Percentiles rank a stretch among this genome's conserved stretches.
These are phyloP conservation scores for Poteriospumella lacustris DNA, from an alignment of 108 stramenopile species.

Conservation along the genomic window DNA sequence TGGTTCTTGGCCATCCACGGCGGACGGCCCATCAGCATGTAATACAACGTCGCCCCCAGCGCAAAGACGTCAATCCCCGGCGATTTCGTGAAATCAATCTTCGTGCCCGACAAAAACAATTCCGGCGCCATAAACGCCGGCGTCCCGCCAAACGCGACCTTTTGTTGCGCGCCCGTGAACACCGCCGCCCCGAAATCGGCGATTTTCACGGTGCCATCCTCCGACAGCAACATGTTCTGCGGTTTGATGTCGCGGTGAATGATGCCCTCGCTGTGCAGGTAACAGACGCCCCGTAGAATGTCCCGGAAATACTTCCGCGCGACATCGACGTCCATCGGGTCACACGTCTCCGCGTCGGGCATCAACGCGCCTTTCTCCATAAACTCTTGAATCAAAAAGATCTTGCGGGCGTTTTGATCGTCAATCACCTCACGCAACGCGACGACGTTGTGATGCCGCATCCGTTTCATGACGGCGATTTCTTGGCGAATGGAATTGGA, in stretches of 20 bases:
- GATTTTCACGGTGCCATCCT: constrained; percentile 23
- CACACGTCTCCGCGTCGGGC: constrained; percentile 1
- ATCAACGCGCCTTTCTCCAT: constrained; percentile 38
- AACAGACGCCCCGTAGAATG: constrained; percentile 33
- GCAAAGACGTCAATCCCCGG: constrained; percentile 39
- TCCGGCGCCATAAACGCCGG: constrained; percentile 44
- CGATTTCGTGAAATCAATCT: constrained; percentile 21
- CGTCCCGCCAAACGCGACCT: constrained; percentile 30
- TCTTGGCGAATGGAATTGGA: constrained; percentile 21
- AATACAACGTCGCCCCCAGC: constrained; percentile 38
- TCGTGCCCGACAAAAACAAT: constrained; percentile 5
- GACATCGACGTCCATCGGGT: neutral
- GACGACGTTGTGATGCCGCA: constrained; percentile 38
- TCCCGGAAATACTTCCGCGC: constrained; percentile 29
- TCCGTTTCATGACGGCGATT: constrained; percentile 35
- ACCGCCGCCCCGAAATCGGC: constrained; percentile 44
- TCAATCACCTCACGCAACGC: constrained; percentile 40
- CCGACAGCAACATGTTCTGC: constrained; percentile 31
- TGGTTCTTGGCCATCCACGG: constrained; percentile 37
- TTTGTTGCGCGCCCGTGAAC: constrained; percentile 15
- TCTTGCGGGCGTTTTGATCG: constrained; percentile 27
- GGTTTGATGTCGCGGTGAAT: constrained; percentile 45
- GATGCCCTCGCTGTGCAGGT: constrained; percentile 35
- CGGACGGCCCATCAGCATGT: constrained; percentile 33
- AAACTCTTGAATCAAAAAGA: constrained; percentile 33